Percentiles rank a stretch among this genome's conserved stretches.
These are phyloP conservation scores for Begonia loranthoides DNA, from an alignment of 306 rosid species.

Conservation along the genomic window DNA sequence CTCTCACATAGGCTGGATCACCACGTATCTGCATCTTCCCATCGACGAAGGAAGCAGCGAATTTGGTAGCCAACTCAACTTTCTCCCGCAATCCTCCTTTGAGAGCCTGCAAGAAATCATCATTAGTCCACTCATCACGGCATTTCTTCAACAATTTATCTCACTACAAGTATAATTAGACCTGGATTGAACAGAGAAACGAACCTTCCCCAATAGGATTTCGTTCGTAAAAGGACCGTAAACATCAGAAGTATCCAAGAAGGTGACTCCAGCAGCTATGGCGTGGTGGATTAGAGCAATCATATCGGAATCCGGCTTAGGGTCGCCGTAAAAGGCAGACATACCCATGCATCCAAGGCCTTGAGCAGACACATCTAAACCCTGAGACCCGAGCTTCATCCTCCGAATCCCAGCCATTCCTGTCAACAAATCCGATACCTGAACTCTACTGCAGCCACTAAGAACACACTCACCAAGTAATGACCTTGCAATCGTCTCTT, in stretches of 20 bases:
- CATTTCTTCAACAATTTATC: not conserved
- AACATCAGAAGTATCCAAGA: slow-evolving; percentile 50
- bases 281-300: slow-evolving; percentile 51
- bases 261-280: slow-evolving; percentile 37
- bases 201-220: slow-evolving; percentile 40
- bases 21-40: slow-evolving; percentile 32
- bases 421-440: not conserved
- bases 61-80: slow-evolving; percentile 57
- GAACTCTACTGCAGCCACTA: too few relatives aligned
- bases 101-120: slow-evolving; percentile 16
- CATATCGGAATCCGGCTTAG: slow-evolving; percentile 59
- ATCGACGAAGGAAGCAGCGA: slow-evolving; percentile 8
- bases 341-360: slow-evolving; percentile 71
- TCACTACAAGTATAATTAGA: not conserved
- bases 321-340: slow-evolving; percentile 52
- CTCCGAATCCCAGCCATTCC: slow-evolving; percentile 31
- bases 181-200: not conserved
- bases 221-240: slow-evolving; percentile 61
- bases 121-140: not conserved
- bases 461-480: too few relatives aligned
- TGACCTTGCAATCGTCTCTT: too few relatives aligned
- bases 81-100: slow-evolving; percentile 26
- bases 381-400: slow-evolving; percentile 53
- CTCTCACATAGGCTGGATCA: slow-evolving; percentile 52
- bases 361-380: slow-evolving; percentile 42